A percentile compares a stretch with the other conserved stretches of the same genome.
Evolutionary conservation across 2,329 filamentous ascomycete genomes (phyloP).

Genomic region (Botrytis medusae): DNA sequence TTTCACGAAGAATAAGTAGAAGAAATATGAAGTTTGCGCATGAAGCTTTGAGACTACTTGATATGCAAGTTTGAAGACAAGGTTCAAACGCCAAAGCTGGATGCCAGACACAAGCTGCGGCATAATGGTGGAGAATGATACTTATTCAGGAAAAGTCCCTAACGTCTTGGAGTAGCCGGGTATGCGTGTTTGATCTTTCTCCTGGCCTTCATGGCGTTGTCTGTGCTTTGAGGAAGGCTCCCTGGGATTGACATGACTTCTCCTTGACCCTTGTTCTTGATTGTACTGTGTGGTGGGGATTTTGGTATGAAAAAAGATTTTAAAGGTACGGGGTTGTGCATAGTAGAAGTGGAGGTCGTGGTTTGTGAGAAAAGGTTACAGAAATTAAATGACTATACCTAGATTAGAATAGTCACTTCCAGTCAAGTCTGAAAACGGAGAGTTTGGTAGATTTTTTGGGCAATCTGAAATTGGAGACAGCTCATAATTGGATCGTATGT

Average conservation of each 20-base stretch:
- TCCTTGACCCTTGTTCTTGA: neutral
- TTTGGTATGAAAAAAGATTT: neutral
- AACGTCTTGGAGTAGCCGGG: conserved; percentile 26
- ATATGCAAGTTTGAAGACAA: conserved; percentile 29
- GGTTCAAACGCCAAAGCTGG: conserved; percentile 33
- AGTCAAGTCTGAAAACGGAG: neutral
- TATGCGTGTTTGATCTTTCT: conserved; percentile 20
- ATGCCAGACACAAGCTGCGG: conserved; percentile 36
- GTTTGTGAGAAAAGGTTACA: neutral
- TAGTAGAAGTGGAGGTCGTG: neutral
- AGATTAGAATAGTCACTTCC: neutral
- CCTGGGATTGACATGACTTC: neutral
- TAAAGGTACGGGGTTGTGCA: neutral
- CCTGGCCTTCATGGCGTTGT: conserved; percentile 29
- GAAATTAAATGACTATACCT: neutral
- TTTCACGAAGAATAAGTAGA: conserved; percentile 23
- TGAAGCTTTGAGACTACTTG: conserved; percentile 31
- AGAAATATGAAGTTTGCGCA: conserved; percentile 29
- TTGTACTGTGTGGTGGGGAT: neutral
- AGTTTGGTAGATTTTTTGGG: neutral
- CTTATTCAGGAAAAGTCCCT: conserved; percentile 27
- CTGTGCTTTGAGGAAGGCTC: conserved; percentile 22
- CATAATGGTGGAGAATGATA: conserved; percentile 33
- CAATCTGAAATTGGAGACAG: neutral
- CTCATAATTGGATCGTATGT: neutral